Evolutionary conservation across 108 stramenopile genomes (phyloP).

Genomic region (Skeletonema costatum): DNA sequence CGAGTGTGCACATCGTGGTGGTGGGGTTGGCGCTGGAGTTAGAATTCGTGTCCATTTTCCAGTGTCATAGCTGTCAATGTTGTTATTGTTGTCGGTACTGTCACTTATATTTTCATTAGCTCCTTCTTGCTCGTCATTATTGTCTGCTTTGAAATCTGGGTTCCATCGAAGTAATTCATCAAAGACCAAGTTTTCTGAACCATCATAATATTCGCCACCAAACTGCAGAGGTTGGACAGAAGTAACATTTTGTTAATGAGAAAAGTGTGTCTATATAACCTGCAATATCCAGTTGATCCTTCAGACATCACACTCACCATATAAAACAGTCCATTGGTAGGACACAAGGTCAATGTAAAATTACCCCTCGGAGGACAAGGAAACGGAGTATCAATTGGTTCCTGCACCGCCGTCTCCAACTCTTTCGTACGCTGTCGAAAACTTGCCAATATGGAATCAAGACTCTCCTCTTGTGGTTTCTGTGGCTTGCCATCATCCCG

Average conservation of each 20-base stretch:
- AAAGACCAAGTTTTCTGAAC: constrained; percentile 89
- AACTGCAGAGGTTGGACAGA: constrained; percentile 43
- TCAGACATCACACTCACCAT: constrained; percentile 36
- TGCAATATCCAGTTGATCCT: neutral
- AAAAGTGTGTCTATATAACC: neutral
- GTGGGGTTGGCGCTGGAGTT: constrained; percentile 73
- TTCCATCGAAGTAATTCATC: constrained; percentile 89
- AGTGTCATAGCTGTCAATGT: constrained; percentile 10
- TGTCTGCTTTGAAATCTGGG: constrained; percentile 35
- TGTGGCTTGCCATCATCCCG: constrained; percentile 13
- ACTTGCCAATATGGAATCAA: constrained; percentile 54
- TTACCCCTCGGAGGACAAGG: constrained; percentile 77
- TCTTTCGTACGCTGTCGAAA: constrained; percentile 47
- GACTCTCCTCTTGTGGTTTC: constrained; percentile 22
- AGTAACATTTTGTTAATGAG: constrained; percentile 24
- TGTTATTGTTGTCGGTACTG: constrained; percentile 40
- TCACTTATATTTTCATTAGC: constrained; percentile 24
- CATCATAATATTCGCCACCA: constrained; percentile 97
- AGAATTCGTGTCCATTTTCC: constrained; percentile 79
- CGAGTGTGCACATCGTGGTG: constrained; percentile 94
- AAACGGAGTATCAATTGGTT: constrained; percentile 54
- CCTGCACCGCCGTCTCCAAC: constrained; percentile 37
- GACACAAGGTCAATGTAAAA: constrained; percentile 71
- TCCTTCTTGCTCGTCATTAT: constrained; percentile 16
- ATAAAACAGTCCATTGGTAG: constrained; percentile 72